Evolutionary conservation across 169 alveolate species (phyloP).

Genomic region (Plasmodium gaboni): DNA sequence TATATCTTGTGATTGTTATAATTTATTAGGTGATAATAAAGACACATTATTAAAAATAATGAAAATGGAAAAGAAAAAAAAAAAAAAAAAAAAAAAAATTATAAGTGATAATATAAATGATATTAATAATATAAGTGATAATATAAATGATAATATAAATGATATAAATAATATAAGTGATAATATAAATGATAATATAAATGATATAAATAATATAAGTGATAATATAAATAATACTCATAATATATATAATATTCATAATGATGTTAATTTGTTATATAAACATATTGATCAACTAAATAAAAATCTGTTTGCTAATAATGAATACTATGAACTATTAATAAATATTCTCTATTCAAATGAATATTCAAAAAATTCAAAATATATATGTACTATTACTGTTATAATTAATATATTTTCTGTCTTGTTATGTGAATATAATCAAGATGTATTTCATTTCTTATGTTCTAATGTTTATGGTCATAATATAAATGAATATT

Average conservation of each 20-base stretch:
- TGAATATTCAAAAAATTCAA: slow-evolving; percentile 44
- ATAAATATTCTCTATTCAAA: slow-evolving; percentile 33
- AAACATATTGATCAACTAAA: slow-evolving; percentile 34
- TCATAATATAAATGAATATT: slow-evolving; percentile 3
- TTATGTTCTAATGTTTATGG: slow-evolving; percentile 59
- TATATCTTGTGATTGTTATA: too few species aligned
- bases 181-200: background rate
- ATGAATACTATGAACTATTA: slow-evolving; percentile 29
- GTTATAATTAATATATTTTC: slow-evolving; percentile 69
- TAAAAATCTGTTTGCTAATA: slow-evolving; percentile 1
- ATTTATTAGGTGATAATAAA: too few species aligned
- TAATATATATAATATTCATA: background rate
- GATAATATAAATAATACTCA: background rate
- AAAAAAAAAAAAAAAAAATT: slow-evolving; percentile 5
- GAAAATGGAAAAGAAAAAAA: background rate
- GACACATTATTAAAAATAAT: too few species aligned
- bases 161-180: background rate
- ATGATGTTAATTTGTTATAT: slow-evolving; percentile 18
- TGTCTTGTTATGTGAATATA: slow-evolving; percentile 40
- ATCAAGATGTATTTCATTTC: slow-evolving; percentile 36
- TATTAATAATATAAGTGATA: background rate
- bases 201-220: background rate
- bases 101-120: background rate
- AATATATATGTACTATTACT: slow-evolving; percentile 63
- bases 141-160: background rate